Conservation (phyloP, 805 yeast species). For the Komagataella pastoris region DNA sequence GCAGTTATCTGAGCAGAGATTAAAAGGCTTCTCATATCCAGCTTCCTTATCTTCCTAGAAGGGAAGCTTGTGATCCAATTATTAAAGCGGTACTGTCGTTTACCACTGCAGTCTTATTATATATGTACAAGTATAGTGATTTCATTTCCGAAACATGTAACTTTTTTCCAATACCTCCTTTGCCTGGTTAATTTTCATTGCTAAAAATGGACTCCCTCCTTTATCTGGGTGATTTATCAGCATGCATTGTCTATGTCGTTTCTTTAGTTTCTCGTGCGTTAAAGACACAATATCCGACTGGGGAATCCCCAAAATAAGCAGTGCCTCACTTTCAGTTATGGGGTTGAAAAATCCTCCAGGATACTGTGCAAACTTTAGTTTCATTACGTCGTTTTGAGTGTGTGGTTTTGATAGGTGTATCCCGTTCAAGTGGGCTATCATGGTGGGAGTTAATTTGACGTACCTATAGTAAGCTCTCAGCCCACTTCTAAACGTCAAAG, state of each 20-base stretch:
- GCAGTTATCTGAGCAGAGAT: neutral
- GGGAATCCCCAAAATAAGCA: constrained; percentile 46
- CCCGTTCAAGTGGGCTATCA: constrained; percentile 26
- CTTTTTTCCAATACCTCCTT: constrained; percentile 68
- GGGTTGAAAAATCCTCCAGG: constrained; percentile 51
- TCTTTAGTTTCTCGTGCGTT: constrained; percentile 38
- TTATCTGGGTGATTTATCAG: constrained; percentile 78
- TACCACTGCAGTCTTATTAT: neutral
- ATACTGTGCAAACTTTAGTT: constrained; percentile 20
- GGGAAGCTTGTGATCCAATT: neutral
- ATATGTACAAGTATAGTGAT: neutral
- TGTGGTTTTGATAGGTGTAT: constrained; percentile 10
- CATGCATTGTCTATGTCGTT: constrained; percentile 66
- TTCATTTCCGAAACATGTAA: constrained; percentile 19
- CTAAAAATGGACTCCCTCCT: constrained; percentile 74
- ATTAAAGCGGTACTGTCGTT: neutral
- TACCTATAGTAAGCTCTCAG: constrained; percentile 19
- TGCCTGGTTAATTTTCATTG: constrained; percentile 80
- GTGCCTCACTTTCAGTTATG: constrained; percentile 64
- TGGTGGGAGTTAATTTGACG: constrained; percentile 17
- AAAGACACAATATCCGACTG: constrained; percentile 35
- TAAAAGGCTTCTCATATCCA: neutral
- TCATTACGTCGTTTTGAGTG: constrained; percentile 7
- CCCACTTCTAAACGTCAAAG: constrained; percentile 30
- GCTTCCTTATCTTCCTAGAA: neutral